Evolutionary conservation across 208 protist genomes (phyloP), one percentile per base, ranked within the genome.

Genomic region (Acanthamoeba divionensis): DNA sequence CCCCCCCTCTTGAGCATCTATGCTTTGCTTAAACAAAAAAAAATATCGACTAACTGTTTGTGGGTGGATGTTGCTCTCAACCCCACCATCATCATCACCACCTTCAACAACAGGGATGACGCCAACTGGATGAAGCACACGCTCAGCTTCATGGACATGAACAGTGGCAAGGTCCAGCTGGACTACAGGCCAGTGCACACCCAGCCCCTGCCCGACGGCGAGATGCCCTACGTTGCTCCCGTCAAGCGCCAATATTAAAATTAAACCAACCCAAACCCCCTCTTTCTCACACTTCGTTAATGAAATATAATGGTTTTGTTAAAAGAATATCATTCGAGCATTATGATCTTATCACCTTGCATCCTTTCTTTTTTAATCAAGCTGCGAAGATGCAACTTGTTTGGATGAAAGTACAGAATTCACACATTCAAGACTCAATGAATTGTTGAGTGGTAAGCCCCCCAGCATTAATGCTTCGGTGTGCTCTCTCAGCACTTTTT

Each of bases 41-140:
- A 60, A 66, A 21, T 18, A 21, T 57, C 18, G 21, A 66, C 47
- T 57, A n/a, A 21, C 36, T 73, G 24, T 48, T 73, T 18, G 21
- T 48, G 65, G 21, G 21, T 73, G 21, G 21, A 21, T 57, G 26
- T 57, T 73, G 65, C 24, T 21, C 24, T 73, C 47, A 73, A 57
- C 65, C 18, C 21, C 24, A 52, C 65, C 21, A 21, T 48, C 21
- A 57, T n/a, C 52, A 60, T 21, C 52, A 21, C 52, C n/a, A 21
- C n/a, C 52, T 26, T 12, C 29, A 71, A 33, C 96, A 98, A n/a
- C 67, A 96, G 97, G 66, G 97, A 99, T 90, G 98, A 99, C 92
- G 95, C 95, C 79, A 97, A 99, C 91, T 99, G 99, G 99, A 98
- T 99, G 97, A 99, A 99, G 95, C 99, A 99, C 95, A 99, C 99